These are phyloP conservation scores for Rhodotorula sp. DNA, from an alignment of 1,284 basidiomycete genomes.

Conservation along the genomic window DNA sequence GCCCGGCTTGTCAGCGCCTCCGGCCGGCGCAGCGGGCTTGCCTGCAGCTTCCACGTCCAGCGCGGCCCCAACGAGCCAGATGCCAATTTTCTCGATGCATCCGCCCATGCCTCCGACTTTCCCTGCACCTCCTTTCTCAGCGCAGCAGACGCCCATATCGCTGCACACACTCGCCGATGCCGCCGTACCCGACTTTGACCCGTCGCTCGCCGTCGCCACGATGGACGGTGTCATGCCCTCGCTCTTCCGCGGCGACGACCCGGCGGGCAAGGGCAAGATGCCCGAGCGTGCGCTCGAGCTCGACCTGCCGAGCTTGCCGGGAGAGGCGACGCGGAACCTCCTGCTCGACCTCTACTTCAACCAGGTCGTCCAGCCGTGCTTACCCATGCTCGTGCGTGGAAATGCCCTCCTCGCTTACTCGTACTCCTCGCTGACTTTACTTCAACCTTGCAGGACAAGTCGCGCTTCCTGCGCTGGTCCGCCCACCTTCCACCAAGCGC, in stretches of 20 bases:
- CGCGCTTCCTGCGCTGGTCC: conserved; percentile 27
- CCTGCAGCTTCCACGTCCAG: no score
- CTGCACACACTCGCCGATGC: conserved; percentile 11
- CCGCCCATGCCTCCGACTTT: no score
- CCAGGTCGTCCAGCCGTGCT: conserved; percentile 31
- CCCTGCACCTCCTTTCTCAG: no score
- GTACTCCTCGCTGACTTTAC: conserved; percentile 19
- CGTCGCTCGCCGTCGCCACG: no score
- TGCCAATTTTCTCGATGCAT: no score
- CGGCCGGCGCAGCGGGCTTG: no score
- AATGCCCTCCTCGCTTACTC: neutral
- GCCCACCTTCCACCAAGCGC: conserved; percentile 27
- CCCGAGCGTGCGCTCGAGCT: neutral
- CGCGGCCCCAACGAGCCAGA: no score
- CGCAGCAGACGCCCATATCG: neutral
- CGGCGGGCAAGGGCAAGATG: neutral
- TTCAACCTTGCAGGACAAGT: conserved; percentile 35
- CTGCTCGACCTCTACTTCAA: conserved; percentile 40
- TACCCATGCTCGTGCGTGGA: conserved; percentile 33
- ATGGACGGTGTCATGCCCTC: no score
- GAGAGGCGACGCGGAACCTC: conserved; percentile 14
- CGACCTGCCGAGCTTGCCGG: conserved; percentile 14
- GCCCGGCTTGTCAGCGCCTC: neutral
- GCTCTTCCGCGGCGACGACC: no score
- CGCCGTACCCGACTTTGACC: conserved; percentile 3